phyloP scores from a whole-genome alignment of 176 grass and related monocot genomes.

The Raddia distichophylla region DNA sequence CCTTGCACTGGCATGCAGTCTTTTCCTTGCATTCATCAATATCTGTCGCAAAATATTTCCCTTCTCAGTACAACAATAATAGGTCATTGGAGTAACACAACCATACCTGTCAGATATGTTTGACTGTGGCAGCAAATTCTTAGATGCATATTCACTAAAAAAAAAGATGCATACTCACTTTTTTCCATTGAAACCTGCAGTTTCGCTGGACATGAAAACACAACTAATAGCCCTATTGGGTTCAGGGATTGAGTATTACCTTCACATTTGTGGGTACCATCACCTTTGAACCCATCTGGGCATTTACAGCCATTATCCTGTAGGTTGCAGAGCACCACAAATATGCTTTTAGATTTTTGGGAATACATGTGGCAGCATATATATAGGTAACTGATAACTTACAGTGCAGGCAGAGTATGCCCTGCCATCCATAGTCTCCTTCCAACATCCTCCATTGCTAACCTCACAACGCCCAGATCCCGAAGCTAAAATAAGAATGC shows the following conservation, averaged over 20 bases:
- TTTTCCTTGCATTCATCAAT: constrained; percentile 92
- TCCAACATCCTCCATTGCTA: constrained; percentile 97
- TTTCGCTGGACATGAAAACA: neutral
- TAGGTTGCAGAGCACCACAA: constrained; percentile 27
- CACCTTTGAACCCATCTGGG: constrained; percentile 78
- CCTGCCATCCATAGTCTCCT: constrained; percentile 62
- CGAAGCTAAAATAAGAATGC: constrained; percentile 60
- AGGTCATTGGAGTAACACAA: neutral
- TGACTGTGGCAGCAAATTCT: neutral
- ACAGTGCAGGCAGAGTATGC: constrained; percentile 85
- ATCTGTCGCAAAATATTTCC: constrained; percentile 58
- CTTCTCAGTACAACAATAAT: constrained; percentile 18
- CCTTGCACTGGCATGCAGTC: constrained; percentile 81
- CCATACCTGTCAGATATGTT: neutral
- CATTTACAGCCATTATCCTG: constrained; percentile 92
- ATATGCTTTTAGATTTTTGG: constrained; percentile 16
- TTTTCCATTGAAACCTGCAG: neutral
- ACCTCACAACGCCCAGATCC: constrained; percentile 83
- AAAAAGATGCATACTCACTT: too few relatives aligned
- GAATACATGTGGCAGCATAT: neutral
- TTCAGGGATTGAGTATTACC: constrained; percentile 45
- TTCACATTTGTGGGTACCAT: constrained; percentile 79
- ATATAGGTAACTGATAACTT: constrained; percentile 41
- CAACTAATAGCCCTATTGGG: neutral
- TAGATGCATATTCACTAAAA: constrained; percentile 6